Evolutionary conservation across 2,329 filamentous ascomycete genomes (phyloP).

Genomic region (Talaromyces pinophilus): DNA sequence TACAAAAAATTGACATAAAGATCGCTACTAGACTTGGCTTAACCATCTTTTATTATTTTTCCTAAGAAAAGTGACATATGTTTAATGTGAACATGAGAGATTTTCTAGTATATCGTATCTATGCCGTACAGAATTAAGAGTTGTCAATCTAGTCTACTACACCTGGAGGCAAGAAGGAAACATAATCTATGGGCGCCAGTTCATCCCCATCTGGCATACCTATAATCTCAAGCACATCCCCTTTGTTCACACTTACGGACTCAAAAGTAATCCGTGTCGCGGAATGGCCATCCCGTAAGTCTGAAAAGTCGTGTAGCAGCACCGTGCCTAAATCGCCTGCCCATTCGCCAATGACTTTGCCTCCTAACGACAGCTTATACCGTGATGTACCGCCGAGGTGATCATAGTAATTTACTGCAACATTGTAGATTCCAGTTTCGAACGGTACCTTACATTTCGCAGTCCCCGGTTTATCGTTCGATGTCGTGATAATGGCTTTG

Average conservation of each 20-base stretch:
- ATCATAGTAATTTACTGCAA: slow-evolving; percentile 69
- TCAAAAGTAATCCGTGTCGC: slow-evolving; percentile 64
- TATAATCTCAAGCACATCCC: slow-evolving; percentile 57
- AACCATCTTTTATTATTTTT: neutral
- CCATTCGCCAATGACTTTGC: slow-evolving; percentile 59
- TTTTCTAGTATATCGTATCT: neutral
- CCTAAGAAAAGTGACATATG: no score
- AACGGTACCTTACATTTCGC: slow-evolving; percentile 52
- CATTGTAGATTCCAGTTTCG: slow-evolving; percentile 58
- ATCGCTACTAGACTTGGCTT: neutral
- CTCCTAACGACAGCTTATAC: slow-evolving; percentile 59
- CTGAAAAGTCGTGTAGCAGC: slow-evolving; percentile 60
- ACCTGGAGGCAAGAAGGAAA: slow-evolving; percentile 61
- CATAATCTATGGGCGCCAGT: slow-evolving; percentile 67
- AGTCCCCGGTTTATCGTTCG: slow-evolving; percentile 55
- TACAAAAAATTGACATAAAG: neutral
- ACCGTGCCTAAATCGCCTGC: slow-evolving; percentile 60
- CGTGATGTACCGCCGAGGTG: slow-evolving; percentile 58
- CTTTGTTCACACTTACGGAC: slow-evolving; percentile 52
- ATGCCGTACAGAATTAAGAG: neutral
- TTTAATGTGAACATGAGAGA: neutral
- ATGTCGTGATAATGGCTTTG: slow-evolving; percentile 57
- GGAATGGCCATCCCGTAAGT: slow-evolving; percentile 65
- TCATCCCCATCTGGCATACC: slow-evolving; percentile 62
- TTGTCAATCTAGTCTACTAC: slow-evolving; percentile 52